Evolutionary conservation across 768 basidiomycete species (phyloP).

Genomic region (Pleurotus ostreatus): DNA sequence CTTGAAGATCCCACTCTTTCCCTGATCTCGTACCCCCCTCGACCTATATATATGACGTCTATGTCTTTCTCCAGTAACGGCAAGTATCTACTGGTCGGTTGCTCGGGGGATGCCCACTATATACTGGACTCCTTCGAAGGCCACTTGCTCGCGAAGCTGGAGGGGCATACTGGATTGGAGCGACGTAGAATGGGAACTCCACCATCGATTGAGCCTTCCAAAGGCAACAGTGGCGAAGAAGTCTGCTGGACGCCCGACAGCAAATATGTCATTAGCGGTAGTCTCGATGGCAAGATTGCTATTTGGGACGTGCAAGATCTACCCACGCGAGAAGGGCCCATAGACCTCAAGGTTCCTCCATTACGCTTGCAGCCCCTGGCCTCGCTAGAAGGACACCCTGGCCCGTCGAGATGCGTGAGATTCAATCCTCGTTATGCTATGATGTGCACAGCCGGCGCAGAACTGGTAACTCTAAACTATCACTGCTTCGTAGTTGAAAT

Average conservation of each 20-base stretch:
- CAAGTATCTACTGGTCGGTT: slow-evolving; percentile 87
- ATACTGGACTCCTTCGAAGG: slow-evolving; percentile 90
- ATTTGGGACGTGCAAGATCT: slow-evolving; percentile 84
- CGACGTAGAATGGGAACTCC: slow-evolving; percentile 49
- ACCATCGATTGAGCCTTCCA: slow-evolving; percentile 60
- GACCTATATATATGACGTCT: slow-evolving; percentile 88
- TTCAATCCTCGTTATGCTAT: slow-evolving; percentile 90
- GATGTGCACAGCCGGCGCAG: slow-evolving; percentile 81
- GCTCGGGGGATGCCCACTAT: slow-evolving; percentile 90
- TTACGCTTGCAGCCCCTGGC: slow-evolving; percentile 36
- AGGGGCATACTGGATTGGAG: slow-evolving; percentile 82
- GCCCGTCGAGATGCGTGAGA: slow-evolving; percentile 78
- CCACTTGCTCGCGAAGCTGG: slow-evolving; percentile 75
- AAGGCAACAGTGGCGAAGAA: slow-evolving; percentile 90
- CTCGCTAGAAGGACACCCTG: slow-evolving; percentile 74
- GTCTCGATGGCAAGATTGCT: slow-evolving; percentile 77
- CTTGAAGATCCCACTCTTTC: slow-evolving; percentile 79
- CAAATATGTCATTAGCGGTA: slow-evolving; percentile 83
- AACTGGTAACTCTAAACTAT: slow-evolving; percentile 53
- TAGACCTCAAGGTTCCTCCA: slow-evolving; percentile 53
- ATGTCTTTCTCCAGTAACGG: slow-evolving; percentile 88
- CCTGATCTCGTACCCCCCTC: slow-evolving; percentile 79
- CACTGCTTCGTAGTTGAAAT: neutral
- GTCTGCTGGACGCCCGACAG: slow-evolving; percentile 94
- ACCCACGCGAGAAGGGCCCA: slow-evolving; percentile 43